Evolutionary conservation across 2,329 filamentous ascomycete genomes (phyloP).

Genomic region (Pseudopyricularia javanii): DNA sequence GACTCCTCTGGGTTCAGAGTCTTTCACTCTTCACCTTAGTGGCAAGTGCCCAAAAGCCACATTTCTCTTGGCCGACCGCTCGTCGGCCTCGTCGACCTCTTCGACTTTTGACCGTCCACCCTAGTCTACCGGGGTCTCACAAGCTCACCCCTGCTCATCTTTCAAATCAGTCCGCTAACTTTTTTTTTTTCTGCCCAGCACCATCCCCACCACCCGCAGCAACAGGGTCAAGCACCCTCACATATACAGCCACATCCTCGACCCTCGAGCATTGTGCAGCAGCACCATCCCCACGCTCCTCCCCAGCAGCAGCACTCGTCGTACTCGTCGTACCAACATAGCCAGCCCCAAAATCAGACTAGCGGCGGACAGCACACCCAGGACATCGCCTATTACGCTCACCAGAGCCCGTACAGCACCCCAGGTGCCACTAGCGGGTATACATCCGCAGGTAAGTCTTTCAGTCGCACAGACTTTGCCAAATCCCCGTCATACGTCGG

Average conservation of each 20-base stretch:
- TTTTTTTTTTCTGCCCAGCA: constrained; percentile 43
- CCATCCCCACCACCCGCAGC: constrained; percentile 60
- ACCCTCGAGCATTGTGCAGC: constrained; percentile 60
- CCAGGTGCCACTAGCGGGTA: constrained; percentile 74
- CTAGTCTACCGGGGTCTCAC: constrained; percentile 23
- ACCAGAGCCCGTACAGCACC: constrained; percentile 73
- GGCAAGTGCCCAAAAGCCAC: no score
- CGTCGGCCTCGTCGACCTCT: no score
- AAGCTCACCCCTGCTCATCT: background rate
- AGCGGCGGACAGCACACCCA: constrained; percentile 48
- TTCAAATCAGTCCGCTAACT: constrained; percentile 1
- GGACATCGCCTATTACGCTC: constrained; percentile 65
- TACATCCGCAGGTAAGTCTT: constrained; percentile 66
- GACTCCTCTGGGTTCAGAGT: no score
- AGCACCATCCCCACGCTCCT: constrained; percentile 55
- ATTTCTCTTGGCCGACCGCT: no score
- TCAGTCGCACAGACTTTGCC: background rate
- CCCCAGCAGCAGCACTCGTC: constrained; percentile 45
- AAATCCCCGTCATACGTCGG: background rate
- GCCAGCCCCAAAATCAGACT: constrained; percentile 50
- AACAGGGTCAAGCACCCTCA: constrained; percentile 57
- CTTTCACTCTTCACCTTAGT: no score
- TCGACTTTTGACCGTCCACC: constrained; percentile 35
- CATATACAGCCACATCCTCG: constrained; percentile 60
- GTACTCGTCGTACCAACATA: constrained; percentile 54